Evolutionary conservation across 768 basidiomycete genomes (phyloP), one percentile per base, ranked within the genome.

Genomic region (Xerocomus spinulosus): DNA sequence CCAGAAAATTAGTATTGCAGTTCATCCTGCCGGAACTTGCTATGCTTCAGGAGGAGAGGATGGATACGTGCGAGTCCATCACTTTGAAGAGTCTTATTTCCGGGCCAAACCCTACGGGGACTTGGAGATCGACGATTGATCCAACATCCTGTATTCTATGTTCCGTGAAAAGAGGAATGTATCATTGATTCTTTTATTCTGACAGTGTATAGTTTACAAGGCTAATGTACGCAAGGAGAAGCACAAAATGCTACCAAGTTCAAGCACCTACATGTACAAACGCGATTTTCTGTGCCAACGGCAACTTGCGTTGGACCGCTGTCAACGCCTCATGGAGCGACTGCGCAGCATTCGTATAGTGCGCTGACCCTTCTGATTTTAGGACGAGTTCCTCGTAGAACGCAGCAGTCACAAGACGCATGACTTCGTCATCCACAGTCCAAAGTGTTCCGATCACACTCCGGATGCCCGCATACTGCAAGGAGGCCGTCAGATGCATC

Each of bases 41-140:
- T 99, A 93, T 65, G 90, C 95, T 13, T 94, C 92, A 1, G 96
- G 96, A 41, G 87, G 92, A 63, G 96, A 99, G 71, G 96, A 98
- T 61, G 95, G 94, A 37, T 97, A 89, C 67, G 80, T 92, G 18
- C 85, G 91, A 29, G 84, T 92, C 50, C 89, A 92, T 64, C 87
- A 91, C 68, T 96, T 87, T 62, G 95, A 99, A 63, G 93, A 96
- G 52, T 88, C 83, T 40, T 98, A 96, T 69, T 95, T 89, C 78
- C 87, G 80, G 55, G 79, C 87, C 37, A 84, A 85, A 73, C 92
- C 93, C 10, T 98, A 93, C 57, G 94, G 94, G 42, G 88, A 92
- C 58, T 67, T 92, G 42, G 91, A 95, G 64, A 77, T 82, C 13
- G 78, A 80, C 50, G 80, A 83, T 46, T 83, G 70, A 56, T 28